These are phyloP conservation scores for Lonicera japonica DNA, from an alignment of 129 eudicot species.

Conservation along the genomic window DNA sequence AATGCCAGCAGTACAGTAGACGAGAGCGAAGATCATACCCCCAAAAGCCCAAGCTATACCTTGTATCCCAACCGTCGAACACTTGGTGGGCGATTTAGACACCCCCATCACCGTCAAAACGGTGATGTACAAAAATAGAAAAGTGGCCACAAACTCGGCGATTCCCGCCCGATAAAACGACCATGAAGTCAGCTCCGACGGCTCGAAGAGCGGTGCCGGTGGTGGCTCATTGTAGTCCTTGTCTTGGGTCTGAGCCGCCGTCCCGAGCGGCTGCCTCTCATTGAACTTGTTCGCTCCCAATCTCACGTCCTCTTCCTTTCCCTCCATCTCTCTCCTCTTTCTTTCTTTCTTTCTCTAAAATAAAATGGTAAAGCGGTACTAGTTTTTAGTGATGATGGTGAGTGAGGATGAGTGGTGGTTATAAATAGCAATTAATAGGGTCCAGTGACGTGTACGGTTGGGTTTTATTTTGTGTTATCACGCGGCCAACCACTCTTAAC, in stretches of 20 bases:
- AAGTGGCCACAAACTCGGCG: conserved; percentile 71
- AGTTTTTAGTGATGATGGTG: conserved; percentile 10
- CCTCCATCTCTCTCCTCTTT: conserved; percentile 32
- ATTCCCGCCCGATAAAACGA: conserved; percentile 76
- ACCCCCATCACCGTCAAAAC: conserved; percentile 61
- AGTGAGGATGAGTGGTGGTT: conserved; percentile 20
- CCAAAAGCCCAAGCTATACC: conserved; percentile 91
- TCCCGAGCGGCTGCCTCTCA: conserved; percentile 55
- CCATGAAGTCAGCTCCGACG: conserved; percentile 61
- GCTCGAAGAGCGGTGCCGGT: conserved; percentile 60
- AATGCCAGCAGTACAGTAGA: conserved; percentile 85
- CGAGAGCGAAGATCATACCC: conserved; percentile 88
- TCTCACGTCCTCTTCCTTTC: conserved; percentile 51
- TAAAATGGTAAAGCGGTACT: not conserved
- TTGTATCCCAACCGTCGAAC: conserved; percentile 55
- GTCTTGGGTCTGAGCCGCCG: conserved; percentile 63
- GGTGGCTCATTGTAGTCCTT: conserved; percentile 72
- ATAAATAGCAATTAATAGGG: conserved; percentile 22
- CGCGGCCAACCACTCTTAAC: conserved; percentile 42
- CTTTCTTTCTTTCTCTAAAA: not conserved
- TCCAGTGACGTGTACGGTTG: not conserved
- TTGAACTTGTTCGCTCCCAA: conserved; percentile 69
- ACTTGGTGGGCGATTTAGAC: conserved; percentile 32
- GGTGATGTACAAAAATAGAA: conserved; percentile 51
- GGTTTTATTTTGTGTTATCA: conserved; percentile 8